Evolutionary conservation across 176 grass and related monocot genomes (phyloP).

Genomic region (Oryza glumipatula): DNA sequence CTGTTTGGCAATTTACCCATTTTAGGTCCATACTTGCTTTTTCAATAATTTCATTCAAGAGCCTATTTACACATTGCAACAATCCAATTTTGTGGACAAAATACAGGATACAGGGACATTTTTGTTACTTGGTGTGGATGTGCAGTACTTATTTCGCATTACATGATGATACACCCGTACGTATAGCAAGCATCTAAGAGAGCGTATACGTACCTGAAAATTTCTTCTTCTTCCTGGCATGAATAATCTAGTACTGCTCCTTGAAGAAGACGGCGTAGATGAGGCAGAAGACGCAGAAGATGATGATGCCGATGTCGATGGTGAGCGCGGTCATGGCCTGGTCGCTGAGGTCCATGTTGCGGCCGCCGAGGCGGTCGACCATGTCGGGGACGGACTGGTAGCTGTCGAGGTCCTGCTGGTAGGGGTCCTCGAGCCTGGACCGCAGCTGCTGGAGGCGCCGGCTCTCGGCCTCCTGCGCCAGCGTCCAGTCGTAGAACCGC

Average conservation of each 20-base stretch:
- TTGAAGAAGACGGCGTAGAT: constrained; percentile 76
- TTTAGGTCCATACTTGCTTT: background rate
- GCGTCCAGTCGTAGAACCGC: constrained; percentile 94
- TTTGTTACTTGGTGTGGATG: background rate
- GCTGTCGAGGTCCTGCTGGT: constrained; percentile 67
- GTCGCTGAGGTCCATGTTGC: constrained; percentile 86
- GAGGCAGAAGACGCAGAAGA: constrained; percentile 67
- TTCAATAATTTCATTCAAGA: constrained; percentile 29
- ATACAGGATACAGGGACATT: constrained; percentile 23
- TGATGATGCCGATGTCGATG: constrained; percentile 68
- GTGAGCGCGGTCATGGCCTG: constrained; percentile 86
- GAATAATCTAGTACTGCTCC: constrained; percentile 55
- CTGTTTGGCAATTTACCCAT: constrained; percentile 19
- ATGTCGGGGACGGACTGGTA: constrained; percentile 71
- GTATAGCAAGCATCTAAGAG: no score
- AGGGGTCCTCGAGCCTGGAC: constrained; percentile 75
- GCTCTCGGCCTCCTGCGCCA: constrained; percentile 92
- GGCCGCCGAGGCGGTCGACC: constrained; percentile 87
- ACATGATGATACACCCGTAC: background rate
- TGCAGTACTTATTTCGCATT: background rate
- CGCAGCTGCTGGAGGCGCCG: constrained; percentile 75
- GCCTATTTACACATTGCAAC: background rate
- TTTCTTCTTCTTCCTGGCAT: no score
- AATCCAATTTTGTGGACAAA: constrained; percentile 12
- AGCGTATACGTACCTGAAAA: no score